Conservation (phyloP, 176 grass and related monocot genomes). For the Secale cereale region DNA sequence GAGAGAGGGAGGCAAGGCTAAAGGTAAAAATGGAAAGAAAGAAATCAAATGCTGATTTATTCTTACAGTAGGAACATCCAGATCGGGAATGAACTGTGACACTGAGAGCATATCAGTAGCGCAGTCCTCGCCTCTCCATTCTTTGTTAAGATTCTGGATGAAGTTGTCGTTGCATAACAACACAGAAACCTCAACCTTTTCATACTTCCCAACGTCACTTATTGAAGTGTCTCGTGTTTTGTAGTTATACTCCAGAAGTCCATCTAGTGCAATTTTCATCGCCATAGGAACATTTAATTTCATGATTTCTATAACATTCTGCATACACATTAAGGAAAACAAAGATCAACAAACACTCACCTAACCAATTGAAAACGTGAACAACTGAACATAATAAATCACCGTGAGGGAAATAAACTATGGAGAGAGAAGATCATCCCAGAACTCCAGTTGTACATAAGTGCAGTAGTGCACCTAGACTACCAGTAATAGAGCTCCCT, state of each 20-base stretch:
- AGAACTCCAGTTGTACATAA: background rate
- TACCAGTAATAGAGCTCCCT: background rate
- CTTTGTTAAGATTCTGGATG: slow-evolving; percentile 75
- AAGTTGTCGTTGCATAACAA: slow-evolving; percentile 67
- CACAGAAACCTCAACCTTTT: slow-evolving; percentile 82
- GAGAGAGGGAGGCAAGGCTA: background rate
- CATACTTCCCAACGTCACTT: slow-evolving; percentile 68
- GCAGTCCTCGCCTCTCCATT: slow-evolving; percentile 59
- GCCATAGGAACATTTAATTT: slow-evolving; percentile 88
- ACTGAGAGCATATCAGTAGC: slow-evolving; percentile 71
- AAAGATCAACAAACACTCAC: background rate
- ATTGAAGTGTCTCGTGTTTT: slow-evolving; percentile 69
- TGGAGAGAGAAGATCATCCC: background rate
- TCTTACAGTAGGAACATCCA: slow-evolving; percentile 86
- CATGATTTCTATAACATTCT: slow-evolving; percentile 88
- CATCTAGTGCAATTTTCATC: slow-evolving; percentile 91
- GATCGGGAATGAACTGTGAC: slow-evolving; percentile 58
- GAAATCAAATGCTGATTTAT: slow-evolving; percentile 21
- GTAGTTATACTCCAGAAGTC: slow-evolving; percentile 76
- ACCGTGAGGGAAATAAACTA: background rate
- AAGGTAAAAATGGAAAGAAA: slow-evolving; percentile 7
- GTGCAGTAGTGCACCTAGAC: background rate
- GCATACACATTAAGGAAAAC: slow-evolving; percentile 18
- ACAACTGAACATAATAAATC: background rate
- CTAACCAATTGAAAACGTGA: background rate